Evolutionary conservation across 2,329 filamentous ascomycete genomes (phyloP).

Genomic region (Colletotrichum echinochloae): DNA sequence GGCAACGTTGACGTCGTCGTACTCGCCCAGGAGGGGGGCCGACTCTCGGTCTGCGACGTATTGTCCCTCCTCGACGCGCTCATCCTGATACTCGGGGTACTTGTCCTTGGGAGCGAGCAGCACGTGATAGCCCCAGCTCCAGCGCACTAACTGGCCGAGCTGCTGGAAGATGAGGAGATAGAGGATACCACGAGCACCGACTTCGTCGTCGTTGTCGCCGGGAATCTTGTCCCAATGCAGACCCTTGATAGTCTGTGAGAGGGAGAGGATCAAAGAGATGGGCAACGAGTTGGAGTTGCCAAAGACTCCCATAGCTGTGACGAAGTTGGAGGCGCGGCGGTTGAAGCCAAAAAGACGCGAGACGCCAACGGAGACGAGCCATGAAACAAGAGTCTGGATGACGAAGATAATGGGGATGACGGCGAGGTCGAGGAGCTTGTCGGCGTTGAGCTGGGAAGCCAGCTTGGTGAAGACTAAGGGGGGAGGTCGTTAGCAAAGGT

Average conservation of each 20-base stretch:
- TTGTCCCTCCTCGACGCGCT: constrained; percentile 68
- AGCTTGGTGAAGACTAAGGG: constrained; percentile 91
- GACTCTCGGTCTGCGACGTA: constrained; percentile 66
- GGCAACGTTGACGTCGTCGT: constrained; percentile 56
- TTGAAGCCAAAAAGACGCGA: constrained; percentile 83
- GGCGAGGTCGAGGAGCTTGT: constrained; percentile 89
- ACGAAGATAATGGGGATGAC: constrained; percentile 97
- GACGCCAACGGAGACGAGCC: constrained; percentile 77
- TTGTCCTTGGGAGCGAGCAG: constrained; percentile 86
- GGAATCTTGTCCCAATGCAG: constrained; percentile 94
- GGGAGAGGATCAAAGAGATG: constrained; percentile 93
- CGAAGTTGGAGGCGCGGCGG: constrained; percentile 90
- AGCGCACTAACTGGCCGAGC: constrained; percentile 91
- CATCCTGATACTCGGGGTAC: constrained; percentile 73
- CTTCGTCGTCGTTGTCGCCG: constrained; percentile 94
- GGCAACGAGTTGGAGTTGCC: constrained; percentile 98
- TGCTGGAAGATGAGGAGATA: constrained; percentile 99
- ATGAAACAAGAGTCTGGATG: constrained; percentile 89
- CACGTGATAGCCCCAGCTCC: constrained; percentile 98
- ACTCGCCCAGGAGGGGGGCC: constrained; percentile 58
- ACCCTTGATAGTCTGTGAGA: constrained; percentile 91
- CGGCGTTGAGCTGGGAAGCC: constrained; percentile 90
- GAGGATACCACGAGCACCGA: constrained; percentile 91
- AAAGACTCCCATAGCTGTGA: constrained; percentile 96
- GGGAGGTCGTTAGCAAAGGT: constrained; percentile 41